Conservation (phyloP, 2,329 filamentous ascomycete species). For the Cladophialophora carrionii region DNA sequence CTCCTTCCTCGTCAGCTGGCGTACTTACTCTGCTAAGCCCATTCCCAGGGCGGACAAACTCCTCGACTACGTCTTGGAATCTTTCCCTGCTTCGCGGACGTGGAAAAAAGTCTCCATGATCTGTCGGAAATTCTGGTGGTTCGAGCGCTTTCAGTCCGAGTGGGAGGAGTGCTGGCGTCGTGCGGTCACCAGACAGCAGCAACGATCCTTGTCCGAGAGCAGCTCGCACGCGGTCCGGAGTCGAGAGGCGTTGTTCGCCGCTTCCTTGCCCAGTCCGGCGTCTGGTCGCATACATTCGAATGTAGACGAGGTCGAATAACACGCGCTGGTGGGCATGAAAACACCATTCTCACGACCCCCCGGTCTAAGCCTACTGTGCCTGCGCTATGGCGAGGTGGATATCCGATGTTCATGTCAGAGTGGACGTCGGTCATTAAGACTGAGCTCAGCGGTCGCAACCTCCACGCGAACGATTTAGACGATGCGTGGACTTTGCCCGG, state of each 20-base stretch:
- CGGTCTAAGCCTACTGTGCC: not conserved
- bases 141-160: constrained; percentile 24
- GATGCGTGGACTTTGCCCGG: not conserved
- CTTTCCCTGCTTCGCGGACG: constrained; percentile 23
- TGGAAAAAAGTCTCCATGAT: constrained; percentile 28
- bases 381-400: not conserved
- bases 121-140: constrained; percentile 33
- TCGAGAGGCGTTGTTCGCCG: not conserved
- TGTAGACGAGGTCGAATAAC: not conserved
- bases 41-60: constrained; percentile 19
- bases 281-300: not conserved
- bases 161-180: constrained; percentile 25
- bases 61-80: constrained; percentile 27
- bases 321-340: not conserved
- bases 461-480: not conserved
- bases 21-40: constrained; percentile 24
- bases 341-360: not conserved
- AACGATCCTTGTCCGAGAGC: not conserved
- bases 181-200: constrained; percentile 9
- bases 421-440: not conserved
- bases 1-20: constrained; percentile 27
- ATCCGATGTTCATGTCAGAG: not conserved
- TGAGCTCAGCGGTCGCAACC: not conserved
- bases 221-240: not conserved
- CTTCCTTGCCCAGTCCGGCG: not conserved